Base-by-base conservation (phyloP, 2,329 filamentous ascomycete species). In the Botrytis tulipae region DNA sequence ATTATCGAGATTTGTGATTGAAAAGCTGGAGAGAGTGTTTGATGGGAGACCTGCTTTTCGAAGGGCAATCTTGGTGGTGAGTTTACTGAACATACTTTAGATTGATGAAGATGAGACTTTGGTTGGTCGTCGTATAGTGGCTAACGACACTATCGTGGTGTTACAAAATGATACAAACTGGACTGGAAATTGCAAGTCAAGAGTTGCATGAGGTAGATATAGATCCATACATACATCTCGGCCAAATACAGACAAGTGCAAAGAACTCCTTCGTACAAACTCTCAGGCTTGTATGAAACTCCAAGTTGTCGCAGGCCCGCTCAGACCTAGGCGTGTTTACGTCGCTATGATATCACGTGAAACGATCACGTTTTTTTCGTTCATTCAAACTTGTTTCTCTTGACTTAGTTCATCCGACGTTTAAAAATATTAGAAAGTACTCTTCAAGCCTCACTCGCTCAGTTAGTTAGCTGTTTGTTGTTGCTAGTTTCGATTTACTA, bases 11-110 rank as follows among this genome's bases (percentile, higher is more conserved):
- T 69, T 69, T 69, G 35, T 69, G 37, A 69, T 69, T 57, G 66
- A 69, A 35, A 74, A 73, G 57, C 75, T 67, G 35, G 76, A 75
- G 59, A 79, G 75, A 35, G 76, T 65, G 35, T 77, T 78, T 1
- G 78, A 78, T 29, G 78, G 77, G 7, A 81, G 76, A 8, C 80
- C 80, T 20, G 77, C 79, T 74, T 80, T 80, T n/a, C 77, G 76
- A 40, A 81, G 77, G 4, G 80, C 80, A 66, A 81, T 76, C 65
- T 79, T 80, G 40, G 79, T 80, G 25, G 77, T 79, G 48, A 81
- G 73, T 77, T 79, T 80, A 37, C 76, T 71, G 72, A 81, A 79
- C 79, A 80, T 81, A 9, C 72, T 70, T 32, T 35, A 59, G 10
- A 35, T 60, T 40, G 63, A 35, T 68, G n/a, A 32, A 42, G 37